Base-by-base conservation (phyloP, 2,329 filamentous ascomycete species). In the Neofusicoccum cordaticola region DNA sequence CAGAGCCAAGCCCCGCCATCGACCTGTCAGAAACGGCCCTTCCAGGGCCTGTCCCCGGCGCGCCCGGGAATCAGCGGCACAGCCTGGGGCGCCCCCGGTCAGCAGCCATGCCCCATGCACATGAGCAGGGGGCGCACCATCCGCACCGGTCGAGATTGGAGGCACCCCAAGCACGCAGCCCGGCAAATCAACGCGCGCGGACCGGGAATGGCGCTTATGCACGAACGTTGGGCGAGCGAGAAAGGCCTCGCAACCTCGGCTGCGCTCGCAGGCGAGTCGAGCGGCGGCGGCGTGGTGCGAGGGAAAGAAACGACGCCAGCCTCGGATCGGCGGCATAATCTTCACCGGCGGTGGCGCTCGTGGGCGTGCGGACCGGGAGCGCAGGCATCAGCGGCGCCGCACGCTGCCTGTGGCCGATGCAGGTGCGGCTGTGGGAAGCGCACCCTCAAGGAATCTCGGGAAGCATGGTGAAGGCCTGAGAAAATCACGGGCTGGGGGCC, bases 381-480 rank as follows among this genome's bases (percentile, higher is more conserved):
- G 47, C 48, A 63, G 37, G 47, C 60, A 51, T 44, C 45, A 35
- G 60, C 60, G 45, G 58, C 58, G n/a, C 39, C 34, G 35, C 41
- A 39, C 51, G 37, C 61, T 61, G 42, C 45, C 27, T 19, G 47
- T 15, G 31, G 56, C 53, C 44, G 58, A 50, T 37, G 57, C 53
- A 45, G 50, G 50, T 58, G 53, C 62, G 63, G 60, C 44, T 22
- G 63, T 50, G 52, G 57, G 56, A 47, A 61, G 56, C 17, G 50
- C 61, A 61, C 65, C 60, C 60, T 65, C 66, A 63, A 65, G 66
- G 66, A 65, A 67, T 65, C 58, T 63, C 66, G 66, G 66, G 66
- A 67, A 65, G 63, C 66, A 53, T 58, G 66, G 65, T 62, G 47
- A 64, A 61, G 48, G 62, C 62, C 62, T 66, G 65, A 66, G 62